A percentile compares a stretch with the other conserved stretches of the same genome.
phyloP scores from a whole-genome alignment of 1,284 basidiomycete species.

The Boletus albobrunnescens region DNA sequence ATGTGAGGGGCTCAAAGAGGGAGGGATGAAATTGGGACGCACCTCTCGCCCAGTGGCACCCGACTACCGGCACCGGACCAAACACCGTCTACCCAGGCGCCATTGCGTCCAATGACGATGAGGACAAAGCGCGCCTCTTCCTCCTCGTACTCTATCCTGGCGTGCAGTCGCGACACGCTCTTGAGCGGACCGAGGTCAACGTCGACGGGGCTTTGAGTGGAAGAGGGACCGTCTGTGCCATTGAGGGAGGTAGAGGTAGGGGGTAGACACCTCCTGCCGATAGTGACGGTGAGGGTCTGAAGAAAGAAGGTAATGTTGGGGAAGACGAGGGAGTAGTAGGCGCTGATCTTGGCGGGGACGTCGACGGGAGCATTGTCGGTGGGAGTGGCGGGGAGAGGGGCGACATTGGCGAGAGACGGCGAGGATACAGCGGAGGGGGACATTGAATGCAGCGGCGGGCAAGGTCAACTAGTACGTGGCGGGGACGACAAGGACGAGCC shows the following conservation, averaged over 20 bases:
- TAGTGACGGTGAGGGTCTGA: conserved; percentile 77
- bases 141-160: conserved; percentile 89
- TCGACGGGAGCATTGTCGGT: conserved; percentile 24
- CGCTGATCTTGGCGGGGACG: conserved; percentile 70
- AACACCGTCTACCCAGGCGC: conserved; percentile 95
- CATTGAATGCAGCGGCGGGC: conserved; percentile 21
- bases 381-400: conserved; percentile 24
- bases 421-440: conserved; percentile 14
- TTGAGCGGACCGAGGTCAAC: conserved; percentile 96
- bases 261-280: conserved; percentile 65
- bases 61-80: conserved; percentile 88
- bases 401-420: conserved; percentile 3
- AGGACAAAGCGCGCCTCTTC: conserved; percentile 87
- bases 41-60: conserved; percentile 81
- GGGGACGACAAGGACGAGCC: conserved; percentile 2
- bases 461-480: conserved; percentile 10
- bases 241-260: conserved; percentile 59
- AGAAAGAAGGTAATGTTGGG: conserved; percentile 88
- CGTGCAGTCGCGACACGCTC: conserved; percentile 94
- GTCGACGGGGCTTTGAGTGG: conserved; percentile 58
- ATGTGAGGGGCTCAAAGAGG: conserved; percentile 7
- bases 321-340: conserved; percentile 92
- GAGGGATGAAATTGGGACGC: conserved; percentile 25
- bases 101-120: conserved; percentile 90
- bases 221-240: conserved; percentile 35